Conservation (phyloP, 768 basidiomycete species). For the Boletales sp. region DNA sequence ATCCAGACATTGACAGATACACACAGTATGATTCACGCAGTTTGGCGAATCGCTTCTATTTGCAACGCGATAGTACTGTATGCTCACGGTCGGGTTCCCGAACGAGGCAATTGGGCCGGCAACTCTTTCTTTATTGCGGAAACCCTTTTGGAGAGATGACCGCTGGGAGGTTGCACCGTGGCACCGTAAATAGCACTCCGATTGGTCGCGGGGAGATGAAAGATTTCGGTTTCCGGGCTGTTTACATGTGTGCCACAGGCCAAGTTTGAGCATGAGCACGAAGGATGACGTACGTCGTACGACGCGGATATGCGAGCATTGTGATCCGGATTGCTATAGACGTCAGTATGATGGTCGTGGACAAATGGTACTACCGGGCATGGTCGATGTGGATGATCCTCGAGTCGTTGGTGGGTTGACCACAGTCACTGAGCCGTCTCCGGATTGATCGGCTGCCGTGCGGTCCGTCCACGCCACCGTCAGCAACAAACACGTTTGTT, state of each 20-base stretch:
- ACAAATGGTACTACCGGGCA: background rate
- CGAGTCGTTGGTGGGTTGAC: constrained; percentile 7
- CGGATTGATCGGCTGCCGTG: constrained; percentile 16
- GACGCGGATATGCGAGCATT: background rate
- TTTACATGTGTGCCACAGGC: background rate
- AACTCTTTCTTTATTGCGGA: background rate
- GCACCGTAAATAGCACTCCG: background rate
- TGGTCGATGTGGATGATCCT: constrained; percentile 8
- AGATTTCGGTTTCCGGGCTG: background rate
- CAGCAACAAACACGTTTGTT: no score
- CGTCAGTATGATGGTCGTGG: constrained; percentile 2
- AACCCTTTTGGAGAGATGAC: constrained; percentile 1
- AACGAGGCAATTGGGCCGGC: constrained; percentile 1
- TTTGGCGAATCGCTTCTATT: constrained; percentile 13
- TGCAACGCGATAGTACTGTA: background rate
- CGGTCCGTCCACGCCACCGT: constrained; percentile 9
- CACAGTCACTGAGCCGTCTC: background rate
- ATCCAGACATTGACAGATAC: constrained; percentile 1
- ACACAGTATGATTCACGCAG: constrained; percentile 6
- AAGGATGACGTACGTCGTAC: constrained; percentile 8
- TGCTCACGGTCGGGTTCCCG: background rate
- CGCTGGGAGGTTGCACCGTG: background rate
- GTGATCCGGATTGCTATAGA: constrained; percentile 8
- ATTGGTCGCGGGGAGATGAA: constrained; percentile 1
- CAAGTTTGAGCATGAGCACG: background rate